Conservation (phyloP, 140 eudicot species). For the Anethum foeniculum region DNA sequence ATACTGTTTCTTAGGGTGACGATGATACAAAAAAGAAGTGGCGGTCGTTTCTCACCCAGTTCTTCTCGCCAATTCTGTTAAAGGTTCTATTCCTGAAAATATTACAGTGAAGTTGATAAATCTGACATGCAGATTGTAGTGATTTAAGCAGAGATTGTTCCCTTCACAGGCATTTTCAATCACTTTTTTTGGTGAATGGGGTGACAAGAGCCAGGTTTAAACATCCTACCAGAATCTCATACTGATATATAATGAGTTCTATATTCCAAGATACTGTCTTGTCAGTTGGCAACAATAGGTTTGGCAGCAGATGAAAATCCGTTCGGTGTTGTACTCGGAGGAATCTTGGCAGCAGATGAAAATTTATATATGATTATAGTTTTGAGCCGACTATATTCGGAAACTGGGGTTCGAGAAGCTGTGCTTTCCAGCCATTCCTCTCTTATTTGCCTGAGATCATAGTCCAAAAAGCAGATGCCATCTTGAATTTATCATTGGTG, state of each 20-base stretch:
- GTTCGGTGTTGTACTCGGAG: slow-evolving; percentile 95
- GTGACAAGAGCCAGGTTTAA: slow-evolving; percentile 94
- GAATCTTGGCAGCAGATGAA: slow-evolving; percentile 29
- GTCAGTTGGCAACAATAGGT: slow-evolving; percentile 92
- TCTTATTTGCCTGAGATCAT: background rate
- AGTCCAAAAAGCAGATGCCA: too few relatives aligned
- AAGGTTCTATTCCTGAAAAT: slow-evolving; percentile 43
- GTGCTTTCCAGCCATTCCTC: background rate
- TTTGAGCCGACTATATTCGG: background rate
- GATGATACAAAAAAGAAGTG: slow-evolving; percentile 66
- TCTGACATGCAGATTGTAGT: background rate
- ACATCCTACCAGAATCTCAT: background rate
- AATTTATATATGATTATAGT: background rate
- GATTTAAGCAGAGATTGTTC: background rate
- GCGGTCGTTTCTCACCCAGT: slow-evolving; percentile 60
- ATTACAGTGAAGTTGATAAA: background rate
- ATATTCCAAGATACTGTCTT: background rate
- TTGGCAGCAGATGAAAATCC: slow-evolving; percentile 97
- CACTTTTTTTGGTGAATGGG: slow-evolving; percentile 98
- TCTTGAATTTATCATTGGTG: background rate
- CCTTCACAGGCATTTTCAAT: slow-evolving; percentile 75
- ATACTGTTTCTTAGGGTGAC: slow-evolving; percentile 37
- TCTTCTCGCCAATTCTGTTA: slow-evolving; percentile 84
- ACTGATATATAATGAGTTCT: background rate
- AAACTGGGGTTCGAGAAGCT: background rate